Base-by-base conservation (phyloP, 2,329 filamentous ascomycete genomes). In the Magnaporthales sp. region DNA sequence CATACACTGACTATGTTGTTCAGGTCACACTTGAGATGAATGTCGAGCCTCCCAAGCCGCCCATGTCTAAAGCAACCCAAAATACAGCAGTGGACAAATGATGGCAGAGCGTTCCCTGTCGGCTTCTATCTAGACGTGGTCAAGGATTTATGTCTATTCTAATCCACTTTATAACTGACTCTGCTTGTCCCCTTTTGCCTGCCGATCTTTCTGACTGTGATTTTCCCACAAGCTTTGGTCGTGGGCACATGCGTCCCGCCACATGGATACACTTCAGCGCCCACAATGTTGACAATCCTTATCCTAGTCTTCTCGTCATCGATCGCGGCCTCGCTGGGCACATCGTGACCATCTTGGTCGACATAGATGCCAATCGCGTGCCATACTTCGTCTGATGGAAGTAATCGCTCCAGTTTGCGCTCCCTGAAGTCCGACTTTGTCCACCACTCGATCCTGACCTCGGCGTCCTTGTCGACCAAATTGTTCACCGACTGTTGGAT, bases 181-280 rank as follows among this genome's bases (percentile, higher is more conserved):
- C 85, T 82, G 66, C 84, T 89, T 10, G 78, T 81, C 3, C 89
- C 89, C 75, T 89, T 90, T 66, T 79, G 81, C 75, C 88, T 81
- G 69, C 82, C 82, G 66, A 92, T 89, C 78, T 89, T 91, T 79
- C 82, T 88, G 4, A 92, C 87, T 3, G 78, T 84, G 5, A 86
- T 86, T 73, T 83, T 82, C 0, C 88, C 86, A 71, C 84, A 87
- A 68, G 82, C 70, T 67, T 83, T 80, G 24, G 87, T 89, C 22
- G 77, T 82, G 31, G 83, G 79, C 3, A 92, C 89, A 78, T 92
- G 90, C 29, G 90, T 92, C 0, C 90, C 90, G 8, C 90, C 90
- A 74, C 90, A 92, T 1, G 90, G 89, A 78, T 92, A 92, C 29
- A 83, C 83, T 70, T 89, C 90, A 0, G 85, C 83, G 0, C 89